Conservation (phyloP, 1,139 yeast species). For the Scheffersomyces segobiensis region DNA sequence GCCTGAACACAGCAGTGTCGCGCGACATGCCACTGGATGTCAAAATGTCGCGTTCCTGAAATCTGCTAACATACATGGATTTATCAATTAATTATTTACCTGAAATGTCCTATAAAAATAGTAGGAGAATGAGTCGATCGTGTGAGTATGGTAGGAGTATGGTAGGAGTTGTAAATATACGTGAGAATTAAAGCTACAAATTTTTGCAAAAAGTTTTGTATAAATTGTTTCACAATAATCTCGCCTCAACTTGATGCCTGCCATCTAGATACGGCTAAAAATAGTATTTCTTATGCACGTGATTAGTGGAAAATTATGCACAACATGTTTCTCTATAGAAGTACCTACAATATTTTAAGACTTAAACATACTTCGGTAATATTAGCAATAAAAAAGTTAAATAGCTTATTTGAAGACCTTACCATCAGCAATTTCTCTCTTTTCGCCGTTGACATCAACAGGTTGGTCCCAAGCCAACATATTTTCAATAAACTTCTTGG, state of each 20-base stretch:
- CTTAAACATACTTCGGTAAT: neutral
- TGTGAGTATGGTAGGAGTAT: too few relatives aligned
- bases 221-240: too few relatives aligned
- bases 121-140: neutral
- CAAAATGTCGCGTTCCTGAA: neutral
- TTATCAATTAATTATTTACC: neutral
- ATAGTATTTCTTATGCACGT: neutral
- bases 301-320: neutral
- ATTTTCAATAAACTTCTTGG: conserved; percentile 44
- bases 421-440: conserved; percentile 52
- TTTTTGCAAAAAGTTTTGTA: too few relatives aligned
- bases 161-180: too few relatives aligned
- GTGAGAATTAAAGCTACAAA: too few relatives aligned
- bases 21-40: neutral
- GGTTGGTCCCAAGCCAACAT: conserved; percentile 58
- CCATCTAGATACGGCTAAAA: too few relatives aligned
- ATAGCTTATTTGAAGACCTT: conserved; percentile 47
- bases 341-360: neutral
- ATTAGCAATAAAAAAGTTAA: neutral
- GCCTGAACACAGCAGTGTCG: neutral
- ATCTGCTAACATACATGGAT: neutral
- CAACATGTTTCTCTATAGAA: neutral
- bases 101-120: neutral
- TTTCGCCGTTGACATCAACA: conserved; percentile 44
- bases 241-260: too few relatives aligned